Evolutionary conservation across 805 yeast genomes (phyloP), one percentile per base, ranked within the genome.

Genomic region (Kodamaea hsintzibuensis): DNA sequence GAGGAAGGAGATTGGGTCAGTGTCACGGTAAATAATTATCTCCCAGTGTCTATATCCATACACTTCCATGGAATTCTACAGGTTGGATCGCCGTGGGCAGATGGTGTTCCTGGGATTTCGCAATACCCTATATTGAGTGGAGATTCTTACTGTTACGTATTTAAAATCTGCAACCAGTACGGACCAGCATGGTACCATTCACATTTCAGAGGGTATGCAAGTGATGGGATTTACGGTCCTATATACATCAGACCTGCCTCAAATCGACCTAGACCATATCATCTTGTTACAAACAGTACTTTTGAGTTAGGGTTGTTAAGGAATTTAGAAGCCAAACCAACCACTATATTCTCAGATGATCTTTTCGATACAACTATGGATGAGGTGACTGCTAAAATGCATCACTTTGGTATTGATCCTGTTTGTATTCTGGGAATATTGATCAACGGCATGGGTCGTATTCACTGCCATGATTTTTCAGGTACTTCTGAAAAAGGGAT

Each of bases 131-230:
- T 82, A n/a, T 64, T 64, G 6, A 73, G 78, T 8, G 82, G 81
- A 0, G 66, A 62, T 7, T 53, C 66, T 2, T 80, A 73, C 62
- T 65, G 70, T 0, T 79, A 82, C 57, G 61, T 67, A 42, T 81
- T 82, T 60, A 71, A 71, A 14, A 63, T 71, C 2, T 40, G 44
- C 25, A 55, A 47, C 47, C 82, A 78, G 52, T 62, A 68, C 27
- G 86, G 86, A 0, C 75, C 84, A 0, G 77, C 67, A 50, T 82
- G 86, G 86, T 82, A 81, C 62, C 86, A 82, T 57, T 73, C 83
- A 3, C 86, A 82, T 51, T 70, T 67, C 52, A 62, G 72, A 8
- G 76, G 78, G 1, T 82, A 81, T 57, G 70, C 76, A 52, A 68
- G 77, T 35, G 81, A 79, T 55, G 85, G 85, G 1, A 60, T 82